Base-by-base conservation (phyloP, 805 yeast genomes). In the Suhomyces xylopsoci region DNA sequence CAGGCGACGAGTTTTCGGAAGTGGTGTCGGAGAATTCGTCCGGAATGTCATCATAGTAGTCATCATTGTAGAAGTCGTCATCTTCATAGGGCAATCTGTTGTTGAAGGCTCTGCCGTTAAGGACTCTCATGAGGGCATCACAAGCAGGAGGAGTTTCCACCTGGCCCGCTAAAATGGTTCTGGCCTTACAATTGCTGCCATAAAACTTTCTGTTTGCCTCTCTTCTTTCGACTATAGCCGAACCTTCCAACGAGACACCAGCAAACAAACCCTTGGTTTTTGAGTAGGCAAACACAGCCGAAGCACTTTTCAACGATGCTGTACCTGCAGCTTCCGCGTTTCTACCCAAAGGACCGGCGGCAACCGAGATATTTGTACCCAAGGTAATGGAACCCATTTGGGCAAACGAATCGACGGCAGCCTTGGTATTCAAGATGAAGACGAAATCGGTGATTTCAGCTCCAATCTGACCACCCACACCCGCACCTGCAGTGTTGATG, bases 401-500 rank as follows among this genome's bases (percentile, higher is more conserved):
- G 12, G 97, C 90, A 71, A 93, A 93, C 9, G 97, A 84, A 56
- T 88, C 90, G 46, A 93, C 99, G 2, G 99, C 98, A 2, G 91
- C 82, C 49, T 82, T 79, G 12, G 88, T 83, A 73, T 94, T 93
- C 58, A 93, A 79, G 55, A 94, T 92, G 67, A 93, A 93, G 26
- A 93, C 97, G 65, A 93, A 93, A 74, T 93, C 98, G 1, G 99
- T 93, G 63, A 93, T 76, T 68, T 93, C 99, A 7, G 97, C 92
- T 42, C 99, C 99, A 58, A 94, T 82, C 74, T 91, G 96, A 44
- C 99, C 99, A 54, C 99, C 99, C 6, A 94, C 97, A 64, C 99
- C 98, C 3, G 97, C 98, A 62, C 98, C 99, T 3, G 96, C 98
- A 20, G 97, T 89, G 50, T 84, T 86, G 58, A 94, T 87, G 8